phyloP scores from a whole-genome alignment of 768 basidiomycete species.

The Leccinellum luteum region DNA sequence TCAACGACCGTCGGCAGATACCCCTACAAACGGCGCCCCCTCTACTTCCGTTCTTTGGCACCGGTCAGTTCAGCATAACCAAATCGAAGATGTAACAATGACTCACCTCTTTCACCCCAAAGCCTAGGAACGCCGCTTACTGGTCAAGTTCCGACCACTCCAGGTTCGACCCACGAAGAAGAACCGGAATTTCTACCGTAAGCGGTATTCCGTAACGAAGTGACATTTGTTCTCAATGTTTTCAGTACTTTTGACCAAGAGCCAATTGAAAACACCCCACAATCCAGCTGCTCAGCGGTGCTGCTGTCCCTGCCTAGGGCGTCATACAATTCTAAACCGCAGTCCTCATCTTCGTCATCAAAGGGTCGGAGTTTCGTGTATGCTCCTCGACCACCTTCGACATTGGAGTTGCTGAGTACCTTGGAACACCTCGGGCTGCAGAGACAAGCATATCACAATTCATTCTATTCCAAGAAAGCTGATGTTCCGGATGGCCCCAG shows the following conservation, averaged over 20 bases:
- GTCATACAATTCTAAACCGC: conserved; percentile 16
- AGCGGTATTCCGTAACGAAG: not conserved
- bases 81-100: not conserved
- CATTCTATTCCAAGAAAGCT: conserved; percentile 69
- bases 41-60: conserved; percentile 2
- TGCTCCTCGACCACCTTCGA: conserved; percentile 46
- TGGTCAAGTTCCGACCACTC: not conserved
- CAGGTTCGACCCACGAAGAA: conserved; percentile 2
- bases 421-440: conserved; percentile 50
- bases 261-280: not conserved
- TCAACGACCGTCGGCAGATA: not conserved
- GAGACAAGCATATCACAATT: conserved; percentile 65
- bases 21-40: not conserved
- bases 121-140: conserved; percentile 6
- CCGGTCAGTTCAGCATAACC: conserved; percentile 7
- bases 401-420: conserved; percentile 43
- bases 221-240: not conserved
- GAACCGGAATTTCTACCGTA: conserved; percentile 22
- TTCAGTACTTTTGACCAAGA: conserved; percentile 18
- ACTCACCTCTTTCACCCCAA: not conserved
- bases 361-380: conserved; percentile 41
- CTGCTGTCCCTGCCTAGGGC: conserved; percentile 10
- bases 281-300: not conserved
- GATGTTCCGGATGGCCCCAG: conserved; percentile 70
- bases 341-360: not conserved